Conservation (phyloP, 139 green algal species). For the Coccomyxa sp. region DNA sequence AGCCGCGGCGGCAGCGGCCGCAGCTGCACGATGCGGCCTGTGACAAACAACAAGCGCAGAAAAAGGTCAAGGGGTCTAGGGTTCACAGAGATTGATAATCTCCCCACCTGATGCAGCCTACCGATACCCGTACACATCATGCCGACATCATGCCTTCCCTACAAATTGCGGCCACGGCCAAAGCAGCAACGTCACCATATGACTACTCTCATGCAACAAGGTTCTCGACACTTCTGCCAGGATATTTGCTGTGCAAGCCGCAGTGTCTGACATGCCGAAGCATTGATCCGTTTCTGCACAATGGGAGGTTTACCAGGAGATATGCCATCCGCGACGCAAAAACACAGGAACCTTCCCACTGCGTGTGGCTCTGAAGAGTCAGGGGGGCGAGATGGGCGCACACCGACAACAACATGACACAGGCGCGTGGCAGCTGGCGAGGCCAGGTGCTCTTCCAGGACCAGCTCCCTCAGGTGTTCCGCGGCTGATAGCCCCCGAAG, state of each 20-base stretch:
- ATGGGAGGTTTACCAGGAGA: too few species aligned
- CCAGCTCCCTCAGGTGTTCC: neutral
- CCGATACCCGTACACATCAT: neutral
- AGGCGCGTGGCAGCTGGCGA: neutral
- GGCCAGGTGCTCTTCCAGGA: neutral
- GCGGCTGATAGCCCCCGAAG: neutral
- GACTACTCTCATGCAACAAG: too few species aligned
- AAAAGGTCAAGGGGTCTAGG: neutral
- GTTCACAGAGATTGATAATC: too few species aligned
- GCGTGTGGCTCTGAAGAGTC: too few species aligned
- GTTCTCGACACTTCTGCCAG: too few species aligned
- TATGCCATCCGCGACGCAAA: too few species aligned
- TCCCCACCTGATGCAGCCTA: neutral
- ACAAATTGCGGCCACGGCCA: neutral
- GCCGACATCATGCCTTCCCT: neutral
- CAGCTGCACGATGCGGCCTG: neutral
- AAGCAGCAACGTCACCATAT: too few species aligned
- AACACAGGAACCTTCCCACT: too few species aligned
- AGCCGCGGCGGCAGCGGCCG: neutral
- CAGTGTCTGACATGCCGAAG: too few species aligned
- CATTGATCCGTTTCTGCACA: too few species aligned
- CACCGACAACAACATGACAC: neutral
- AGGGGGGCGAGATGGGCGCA: too few species aligned
- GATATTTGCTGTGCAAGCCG: too few species aligned
- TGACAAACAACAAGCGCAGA: neutral